Base-by-base conservation (phyloP, 129 eudicot species). In the Smallanthus sonchifolius region DNA sequence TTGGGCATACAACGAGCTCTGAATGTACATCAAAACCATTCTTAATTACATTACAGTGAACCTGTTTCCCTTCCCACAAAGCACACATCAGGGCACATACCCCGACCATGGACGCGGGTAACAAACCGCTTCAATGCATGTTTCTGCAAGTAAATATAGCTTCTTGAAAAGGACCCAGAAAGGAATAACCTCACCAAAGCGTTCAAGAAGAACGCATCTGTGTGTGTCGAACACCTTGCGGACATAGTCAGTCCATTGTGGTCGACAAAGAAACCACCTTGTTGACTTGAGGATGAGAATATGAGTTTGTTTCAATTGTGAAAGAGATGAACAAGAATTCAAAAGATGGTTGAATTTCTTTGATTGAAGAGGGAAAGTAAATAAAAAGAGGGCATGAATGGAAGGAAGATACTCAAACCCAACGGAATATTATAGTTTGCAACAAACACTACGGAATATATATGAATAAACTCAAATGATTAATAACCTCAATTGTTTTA, bases 1-100 rank as follows among this genome's bases (percentile, higher is more conserved):
- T 60, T 81, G 82, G 49, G 87, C 80, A 57, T 89, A 86, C 89
- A 86, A 70, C 17, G 80, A 87, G 81, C 48, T 81, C 72, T 47
- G 76, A 78, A 83, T 81, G 85, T 16, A 47, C 30, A 17, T 68
- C 70, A 65, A 85, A 70, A 39, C 82, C 84, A 62, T 16, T 51
- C 57, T 86, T 83, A 16, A 81, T 32, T 2, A 83, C 78, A 70
- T 79, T 69, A 48, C 70, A 78, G 38, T 86, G 91, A 14, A 81
- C 80, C 74, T 83, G 81, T 73, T 63, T 76, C 16, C 85, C 90
- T 73, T 78, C 87, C 75, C 67, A 17, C 74, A 79, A 63, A 45
- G n/a, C n/a, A n/a, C n/a, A n/a, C n/a, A n/a, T n/a, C n/a, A 71
- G 56, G 7, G 78, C 60, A 48, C 85, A 79, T 57, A 83, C 64